phyloP scores from a whole-genome alignment of 2,329 filamentous ascomycete species.

The Ilyonectria destructans region DNA sequence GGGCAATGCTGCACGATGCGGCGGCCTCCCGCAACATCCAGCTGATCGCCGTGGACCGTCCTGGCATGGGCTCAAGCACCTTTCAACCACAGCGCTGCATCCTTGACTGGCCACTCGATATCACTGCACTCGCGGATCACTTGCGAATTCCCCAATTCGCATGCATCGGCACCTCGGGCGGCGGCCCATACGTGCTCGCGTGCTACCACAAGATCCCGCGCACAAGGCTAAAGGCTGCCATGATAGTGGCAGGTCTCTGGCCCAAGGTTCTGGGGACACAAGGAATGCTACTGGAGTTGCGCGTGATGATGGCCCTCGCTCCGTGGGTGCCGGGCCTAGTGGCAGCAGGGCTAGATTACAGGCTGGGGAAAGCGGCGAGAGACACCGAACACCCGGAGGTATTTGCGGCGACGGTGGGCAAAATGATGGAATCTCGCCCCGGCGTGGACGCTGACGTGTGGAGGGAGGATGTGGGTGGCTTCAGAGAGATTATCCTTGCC shows the following conservation, averaged over 20 bases:
- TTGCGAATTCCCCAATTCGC: slow-evolving; percentile 44
- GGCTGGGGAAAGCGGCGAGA: slow-evolving; percentile 23
- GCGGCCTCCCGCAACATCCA: slow-evolving; percentile 40
- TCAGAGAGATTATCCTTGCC: slow-evolving; percentile 14
- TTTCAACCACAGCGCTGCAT: slow-evolving; percentile 47
- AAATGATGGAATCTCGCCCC: slow-evolving; percentile 21
- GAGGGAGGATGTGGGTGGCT: slow-evolving; percentile 15
- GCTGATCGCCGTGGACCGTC: slow-evolving; percentile 55
- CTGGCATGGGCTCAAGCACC: slow-evolving; percentile 56
- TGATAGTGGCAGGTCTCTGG: slow-evolving; percentile 38
- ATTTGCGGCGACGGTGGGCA: slow-evolving; percentile 9
- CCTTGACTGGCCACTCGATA: slow-evolving; percentile 49
- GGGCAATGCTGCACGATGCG: slow-evolving; percentile 35
- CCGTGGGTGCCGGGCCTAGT: slow-evolving; percentile 29
- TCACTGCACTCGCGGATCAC: slow-evolving; percentile 48
- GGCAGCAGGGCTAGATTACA: slow-evolving; percentile 18
- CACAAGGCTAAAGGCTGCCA: slow-evolving; percentile 21
- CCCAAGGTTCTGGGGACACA: slow-evolving; percentile 28
- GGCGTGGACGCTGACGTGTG: slow-evolving; percentile 25
- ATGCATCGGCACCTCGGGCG: slow-evolving; percentile 51
- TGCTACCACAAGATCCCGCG: slow-evolving; percentile 41
- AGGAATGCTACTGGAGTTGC: slow-evolving; percentile 35
- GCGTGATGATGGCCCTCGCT: slow-evolving; percentile 32
- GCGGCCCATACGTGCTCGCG: slow-evolving; percentile 50
- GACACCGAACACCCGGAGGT: slow-evolving; percentile 31